phyloP scores from a whole-genome alignment of 306 rosid genomes.

The Lotus japonicus region DNA sequence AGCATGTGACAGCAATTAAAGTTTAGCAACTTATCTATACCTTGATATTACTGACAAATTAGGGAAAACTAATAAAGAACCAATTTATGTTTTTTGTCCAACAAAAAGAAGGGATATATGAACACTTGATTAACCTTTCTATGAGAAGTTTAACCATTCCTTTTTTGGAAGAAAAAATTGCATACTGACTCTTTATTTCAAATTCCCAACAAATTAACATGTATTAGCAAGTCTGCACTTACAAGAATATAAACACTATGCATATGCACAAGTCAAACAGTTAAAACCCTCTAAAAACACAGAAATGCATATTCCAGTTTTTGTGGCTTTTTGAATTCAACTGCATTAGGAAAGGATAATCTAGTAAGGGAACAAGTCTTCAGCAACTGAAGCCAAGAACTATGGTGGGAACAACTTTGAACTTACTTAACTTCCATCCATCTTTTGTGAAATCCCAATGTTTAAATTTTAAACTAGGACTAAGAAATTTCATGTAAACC shows the following conservation, averaged over 20 bases:
- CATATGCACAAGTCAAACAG: not conserved
- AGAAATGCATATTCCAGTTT: not conserved
- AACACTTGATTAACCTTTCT: not conserved
- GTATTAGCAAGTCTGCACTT: not conserved
- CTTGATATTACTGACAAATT: not conserved
- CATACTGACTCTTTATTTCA: not conserved
- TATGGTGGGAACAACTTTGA: not conserved
- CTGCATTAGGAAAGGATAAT: conserved; percentile 3
- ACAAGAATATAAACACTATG: conserved; percentile 4
- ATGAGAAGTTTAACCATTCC: not conserved
- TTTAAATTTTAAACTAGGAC: not conserved
- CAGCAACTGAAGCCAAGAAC: conserved; percentile 7
- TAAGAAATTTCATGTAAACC: not conserved
- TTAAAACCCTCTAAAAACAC: not conserved
- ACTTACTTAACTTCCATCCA: not conserved
- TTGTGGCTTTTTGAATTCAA: not conserved
- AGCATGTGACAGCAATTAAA: not conserved
- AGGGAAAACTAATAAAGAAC: not conserved
- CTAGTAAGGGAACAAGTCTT: conserved; percentile 4
- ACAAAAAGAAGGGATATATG: not conserved
- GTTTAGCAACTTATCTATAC: not conserved
- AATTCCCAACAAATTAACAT: conserved; percentile 4
- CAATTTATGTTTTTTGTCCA: not conserved
- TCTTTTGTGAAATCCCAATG: conserved; percentile 4
- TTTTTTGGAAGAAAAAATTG: not conserved